Base-by-base conservation (phyloP, 495 filamentous ascomycete genomes). In the Emericellopsis terricola region DNA sequence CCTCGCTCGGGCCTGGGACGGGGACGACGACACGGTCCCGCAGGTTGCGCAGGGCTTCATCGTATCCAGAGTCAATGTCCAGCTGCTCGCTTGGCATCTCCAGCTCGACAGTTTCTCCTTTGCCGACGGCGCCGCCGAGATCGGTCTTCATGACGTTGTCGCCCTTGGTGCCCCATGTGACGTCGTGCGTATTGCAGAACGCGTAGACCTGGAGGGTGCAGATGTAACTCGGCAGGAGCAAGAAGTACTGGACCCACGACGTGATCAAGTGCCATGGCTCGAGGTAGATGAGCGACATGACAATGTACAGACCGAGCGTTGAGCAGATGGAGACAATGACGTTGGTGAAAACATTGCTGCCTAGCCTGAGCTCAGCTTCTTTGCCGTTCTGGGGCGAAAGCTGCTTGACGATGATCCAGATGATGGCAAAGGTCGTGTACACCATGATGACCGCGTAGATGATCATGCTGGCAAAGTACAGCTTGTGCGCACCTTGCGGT, bases 181-280 rank as follows among this genome's bases (percentile, higher is more conserved):
- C 84, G 58, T 97, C 89, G 67, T 97, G 89, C 26, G 89, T 92
- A 65, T 99, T 99, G 66, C 89, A 99, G 55, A 99, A 96, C 23
- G 89, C 89, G 62, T 99, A 99, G 26, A 96, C 84, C 54, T 96
- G 91, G 18, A 99, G 61, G 0, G 82, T 94, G 65, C 89, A 94
- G 57, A 99, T 91, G 60, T 96, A 99, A 30, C 62, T 71, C 0
- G 89, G 89, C 16, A 99, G 63, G 18, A 99, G 71, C 31, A 82
- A 65, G 49, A 96, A 93, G 62, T 99, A 99, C 53, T 94, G 86
- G n/a, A 68, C 68, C 0, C 81, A 76, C 1, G 72, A 81, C 19
- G 91, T 99, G 57, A 96, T 81, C 84, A 99, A 92, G 62, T 99
- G 89, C 91, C 91, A 99, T 0, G 91, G 91, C 47, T 96, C 91